phyloP scores from a whole-genome alignment of 2,329 filamentous ascomycete genomes.

The Diaporthe amygdali region DNA sequence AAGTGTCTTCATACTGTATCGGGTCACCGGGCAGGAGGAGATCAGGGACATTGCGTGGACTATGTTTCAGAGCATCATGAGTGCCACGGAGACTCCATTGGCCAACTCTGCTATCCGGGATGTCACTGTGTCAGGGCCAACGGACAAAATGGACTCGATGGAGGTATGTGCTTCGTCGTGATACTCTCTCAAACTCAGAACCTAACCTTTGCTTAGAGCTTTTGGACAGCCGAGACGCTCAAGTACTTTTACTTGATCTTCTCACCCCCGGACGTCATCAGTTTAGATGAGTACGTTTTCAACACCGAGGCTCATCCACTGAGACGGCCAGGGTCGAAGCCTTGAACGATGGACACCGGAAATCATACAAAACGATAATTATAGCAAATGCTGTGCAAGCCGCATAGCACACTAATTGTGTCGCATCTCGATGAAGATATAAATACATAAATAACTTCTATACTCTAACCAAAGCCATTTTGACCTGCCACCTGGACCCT shows the following conservation, averaged over 20 bases:
- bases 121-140: slow-evolving; percentile 45
- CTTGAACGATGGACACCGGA: not conserved
- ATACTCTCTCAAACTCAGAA: not conserved
- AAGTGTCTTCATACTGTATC: slow-evolving; percentile 79
- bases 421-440: not conserved
- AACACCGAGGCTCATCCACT: slow-evolving; percentile 42
- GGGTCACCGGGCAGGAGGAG: slow-evolving; percentile 73
- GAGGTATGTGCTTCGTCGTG: slow-evolving; percentile 21
- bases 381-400: not conserved
- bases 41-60: slow-evolving; percentile 80
- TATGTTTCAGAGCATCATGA: slow-evolving; percentile 75
- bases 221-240: slow-evolving; percentile 67
- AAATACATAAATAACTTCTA: not conserved
- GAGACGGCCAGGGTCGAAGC: not conserved
- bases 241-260: slow-evolving; percentile 71
- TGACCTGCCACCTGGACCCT: not conserved
- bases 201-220: slow-evolving; percentile 46
- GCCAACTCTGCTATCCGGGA: slow-evolving; percentile 31
- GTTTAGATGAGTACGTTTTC: slow-evolving; percentile 63
- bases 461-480: not conserved
- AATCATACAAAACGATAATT: not conserved
- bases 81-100: slow-evolving; percentile 52
- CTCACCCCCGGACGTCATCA: slow-evolving; percentile 56
- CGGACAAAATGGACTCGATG: slow-evolving; percentile 44
- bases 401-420: not conserved